Evolutionary conservation across 805 yeast genomes (phyloP), one percentile per base, ranked within the genome.

Genomic region (Hanseniaspora mollemarum): DNA sequence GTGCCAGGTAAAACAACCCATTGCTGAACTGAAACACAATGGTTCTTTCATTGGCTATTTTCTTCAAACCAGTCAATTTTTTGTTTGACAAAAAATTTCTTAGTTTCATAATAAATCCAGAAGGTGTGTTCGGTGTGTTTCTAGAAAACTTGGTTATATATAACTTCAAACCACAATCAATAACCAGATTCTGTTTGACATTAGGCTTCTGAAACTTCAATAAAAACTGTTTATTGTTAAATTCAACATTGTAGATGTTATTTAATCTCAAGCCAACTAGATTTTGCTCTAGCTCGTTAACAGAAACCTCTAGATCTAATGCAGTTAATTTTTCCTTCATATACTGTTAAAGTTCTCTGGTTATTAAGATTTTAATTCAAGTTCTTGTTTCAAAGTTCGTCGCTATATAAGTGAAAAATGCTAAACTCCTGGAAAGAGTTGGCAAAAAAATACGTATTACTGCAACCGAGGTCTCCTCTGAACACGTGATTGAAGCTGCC

Each of bases 81-180:
- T 87, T 77, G 0, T 90, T 75, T 59, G 85, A 85, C 61, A 90
- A 70, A 61, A 85, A 94, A 61, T 88, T 88, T 58, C 98, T 75
- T 52, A 90, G 67, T 62, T 90, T 90, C 24, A 83, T 73, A 8
- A 84, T 94, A 65, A 90, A 90, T 38, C 81, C 81, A 4, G 95
- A 79, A 0, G 97, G 97, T 12, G 80, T 72, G 19, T 80, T 84
- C 9, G 88, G 81, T 0, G 84, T 78, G 4, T 87, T 83, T 59
- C 96, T 75, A 43, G 84, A 85, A 60, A 77, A 90, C 19, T 80
- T 83, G 0, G 96, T 84, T 49, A 78, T 58, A 63, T 88, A 90
- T 25, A 83, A 66, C 55, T 87, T 78, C 63, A 83, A 79, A 0
- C 98, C 98, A 49, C 90, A 85, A 60, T 90, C 96, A 7, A 88